phyloP scores from a whole-genome alignment of 108 stramenopile genomes.

The Pseudonitzschia multiseries region DNA sequence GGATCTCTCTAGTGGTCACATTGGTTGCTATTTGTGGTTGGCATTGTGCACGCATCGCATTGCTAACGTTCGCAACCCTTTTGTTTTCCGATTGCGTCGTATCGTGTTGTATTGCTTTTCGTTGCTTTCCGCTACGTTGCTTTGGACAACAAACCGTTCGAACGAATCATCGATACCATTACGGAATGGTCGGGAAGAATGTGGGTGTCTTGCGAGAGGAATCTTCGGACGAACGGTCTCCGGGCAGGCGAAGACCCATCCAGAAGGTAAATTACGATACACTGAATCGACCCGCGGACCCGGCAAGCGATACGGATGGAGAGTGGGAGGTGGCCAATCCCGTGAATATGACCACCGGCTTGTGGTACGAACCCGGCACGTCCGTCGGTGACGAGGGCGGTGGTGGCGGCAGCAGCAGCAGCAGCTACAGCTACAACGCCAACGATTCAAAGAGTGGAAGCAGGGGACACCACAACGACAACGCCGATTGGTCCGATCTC shows the following conservation, averaged over 20 bases:
- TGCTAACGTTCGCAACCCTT: neutral
- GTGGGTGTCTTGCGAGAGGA: constrained; percentile 42
- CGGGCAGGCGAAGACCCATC: constrained; percentile 32
- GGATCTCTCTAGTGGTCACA: neutral
- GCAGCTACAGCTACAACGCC: constrained; percentile 3
- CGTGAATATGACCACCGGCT: constrained; percentile 70
- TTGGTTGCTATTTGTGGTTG: neutral
- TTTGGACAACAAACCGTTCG: no score
- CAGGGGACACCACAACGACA: constrained; percentile 9
- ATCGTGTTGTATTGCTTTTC: no score
- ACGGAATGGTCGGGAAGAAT: constrained; percentile 31
- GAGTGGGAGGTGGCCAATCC: constrained; percentile 70
- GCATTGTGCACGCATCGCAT: neutral
- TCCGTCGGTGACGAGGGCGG: neutral
- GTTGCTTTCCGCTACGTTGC: no score
- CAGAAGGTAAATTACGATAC: constrained; percentile 53
- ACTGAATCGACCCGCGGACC: constrained; percentile 37
- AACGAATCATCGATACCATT: neutral
- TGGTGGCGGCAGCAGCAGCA: neutral
- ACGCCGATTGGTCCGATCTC: constrained; percentile 53
- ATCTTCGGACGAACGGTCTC: constrained; percentile 1
- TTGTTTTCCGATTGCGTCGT: no score
- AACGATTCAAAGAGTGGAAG: neutral
- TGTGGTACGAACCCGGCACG: constrained; percentile 49
- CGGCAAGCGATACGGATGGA: constrained; percentile 48